These are phyloP conservation scores for Fraxinus paxiana DNA, from an alignment of 305 asterid species.

Conservation along the genomic window DNA sequence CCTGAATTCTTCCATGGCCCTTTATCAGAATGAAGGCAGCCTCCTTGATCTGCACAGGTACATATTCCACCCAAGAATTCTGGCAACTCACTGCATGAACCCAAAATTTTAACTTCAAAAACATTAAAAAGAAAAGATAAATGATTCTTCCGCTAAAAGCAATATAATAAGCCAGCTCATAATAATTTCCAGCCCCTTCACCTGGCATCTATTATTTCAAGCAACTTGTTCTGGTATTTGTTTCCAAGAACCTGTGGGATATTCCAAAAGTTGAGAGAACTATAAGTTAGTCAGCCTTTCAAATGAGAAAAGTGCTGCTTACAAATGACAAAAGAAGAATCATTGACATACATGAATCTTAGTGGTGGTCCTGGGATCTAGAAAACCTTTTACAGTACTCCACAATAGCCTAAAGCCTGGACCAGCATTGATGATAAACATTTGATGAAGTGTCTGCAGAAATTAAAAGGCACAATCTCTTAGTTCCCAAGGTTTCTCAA, in stretches of 20 bases:
- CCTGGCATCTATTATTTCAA: conserved; percentile 86
- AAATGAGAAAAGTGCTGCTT: conserved; percentile 5
- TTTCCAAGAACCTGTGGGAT: conserved; percentile 72
- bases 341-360: conserved; percentile 75
- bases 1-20: conserved; percentile 98
- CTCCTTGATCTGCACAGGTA: conserved; percentile 78
- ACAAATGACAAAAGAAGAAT: conserved; percentile 20
- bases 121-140: not conserved
- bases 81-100: conserved; percentile 74
- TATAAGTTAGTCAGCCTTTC: conserved; percentile 3
- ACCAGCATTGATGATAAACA: conserved; percentile 96
- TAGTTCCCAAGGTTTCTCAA: conserved; percentile 1
- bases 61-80: conserved; percentile 88
- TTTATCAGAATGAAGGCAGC: conserved; percentile 93
- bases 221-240: conserved; percentile 79
- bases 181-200: conserved; percentile 28
- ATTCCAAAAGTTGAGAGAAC: conserved; percentile 25
- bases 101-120: not conserved
- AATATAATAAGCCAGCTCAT: not conserved
- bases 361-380: conserved; percentile 93
- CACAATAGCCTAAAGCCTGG: conserved; percentile 86
- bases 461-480: conserved; percentile 26
- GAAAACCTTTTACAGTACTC: conserved; percentile 78
- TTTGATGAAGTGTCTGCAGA: conserved; percentile 88
- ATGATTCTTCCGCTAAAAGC: not conserved